phyloP scores from a whole-genome alignment of 2,329 filamentous ascomycete genomes.

The Ophiocordyceps australis region DNA sequence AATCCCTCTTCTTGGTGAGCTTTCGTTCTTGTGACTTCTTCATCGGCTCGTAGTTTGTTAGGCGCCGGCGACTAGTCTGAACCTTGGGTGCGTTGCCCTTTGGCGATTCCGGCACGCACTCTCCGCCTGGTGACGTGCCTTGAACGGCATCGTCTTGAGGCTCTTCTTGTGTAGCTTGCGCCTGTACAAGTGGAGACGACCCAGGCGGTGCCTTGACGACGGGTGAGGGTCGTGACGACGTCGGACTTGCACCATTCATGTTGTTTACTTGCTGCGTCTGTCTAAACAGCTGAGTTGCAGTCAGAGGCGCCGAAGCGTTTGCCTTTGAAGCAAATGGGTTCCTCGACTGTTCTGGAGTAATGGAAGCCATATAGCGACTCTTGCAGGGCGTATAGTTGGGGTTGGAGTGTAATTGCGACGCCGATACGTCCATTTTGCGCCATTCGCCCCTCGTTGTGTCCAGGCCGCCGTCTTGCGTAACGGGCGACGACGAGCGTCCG shows the following conservation, averaged over 20 bases:
- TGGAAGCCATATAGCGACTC: conserved; percentile 12
- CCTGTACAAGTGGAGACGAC: no score
- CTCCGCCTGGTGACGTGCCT: conserved; percentile 14
- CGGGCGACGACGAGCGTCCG: conserved; percentile 19
- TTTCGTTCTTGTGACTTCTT: conserved; percentile 25
- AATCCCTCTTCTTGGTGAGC: conserved; percentile 6
- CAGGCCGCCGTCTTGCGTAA: conserved; percentile 21
- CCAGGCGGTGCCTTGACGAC: no score
- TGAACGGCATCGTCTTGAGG: conserved; percentile 27
- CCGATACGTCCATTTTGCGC: conserved; percentile 15
- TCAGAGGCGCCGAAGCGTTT: conserved; percentile 15
- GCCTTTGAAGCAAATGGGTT: conserved; percentile 26
- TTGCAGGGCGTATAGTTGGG: conserved; percentile 12
- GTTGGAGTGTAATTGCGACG: conserved; percentile 13
- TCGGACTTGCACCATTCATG: conserved; percentile 37
- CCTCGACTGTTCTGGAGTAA: conserved; percentile 29
- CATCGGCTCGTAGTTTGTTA: conserved; percentile 25
- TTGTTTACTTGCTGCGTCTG: conserved; percentile 34
- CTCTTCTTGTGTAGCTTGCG: no score
- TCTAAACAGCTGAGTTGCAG: conserved; percentile 31
- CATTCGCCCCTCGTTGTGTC: conserved; percentile 19
- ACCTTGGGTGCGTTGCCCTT: conserved; percentile 8
- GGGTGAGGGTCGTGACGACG: conserved; percentile 38
- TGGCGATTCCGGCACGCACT: conserved; percentile 18
- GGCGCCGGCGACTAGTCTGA: conserved; percentile 11